Conservation (phyloP, 2,329 filamentous ascomycete species). For the Talaromyces marneffei region DNA sequence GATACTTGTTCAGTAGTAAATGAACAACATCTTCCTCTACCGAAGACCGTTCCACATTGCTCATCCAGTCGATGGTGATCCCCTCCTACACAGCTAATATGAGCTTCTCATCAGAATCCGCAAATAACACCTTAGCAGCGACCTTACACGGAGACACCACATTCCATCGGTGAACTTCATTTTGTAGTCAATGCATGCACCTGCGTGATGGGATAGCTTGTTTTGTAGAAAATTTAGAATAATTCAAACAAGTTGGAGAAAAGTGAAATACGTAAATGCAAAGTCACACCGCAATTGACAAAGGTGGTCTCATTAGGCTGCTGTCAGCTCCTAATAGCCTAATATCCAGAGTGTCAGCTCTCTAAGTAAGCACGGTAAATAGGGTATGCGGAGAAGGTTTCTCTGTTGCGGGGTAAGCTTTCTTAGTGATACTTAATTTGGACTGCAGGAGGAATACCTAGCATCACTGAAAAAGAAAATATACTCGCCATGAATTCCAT, state of each 20-base stretch:
- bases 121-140: background rate
- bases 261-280: background rate
- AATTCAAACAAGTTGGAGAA: background rate
- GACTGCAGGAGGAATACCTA: background rate
- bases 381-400: background rate
- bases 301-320: background rate
- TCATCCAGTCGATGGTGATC: conserved; percentile 38
- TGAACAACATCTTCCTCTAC: conserved; percentile 29
- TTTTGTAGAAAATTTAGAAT: background rate
- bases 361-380: background rate
- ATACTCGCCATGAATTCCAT: background rate
- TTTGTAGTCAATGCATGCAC: conserved; percentile 13
- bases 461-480: background rate
- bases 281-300: background rate
- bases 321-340: background rate
- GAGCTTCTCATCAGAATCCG: background rate
- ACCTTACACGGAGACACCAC: conserved; percentile 31
- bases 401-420: background rate
- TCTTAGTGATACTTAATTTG: background rate
- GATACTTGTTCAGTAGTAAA: conserved; percentile 34
- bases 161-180: conserved; percentile 42
- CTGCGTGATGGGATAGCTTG: background rate
- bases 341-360: background rate
- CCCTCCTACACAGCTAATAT: conserved; percentile 26
- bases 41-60: conserved; percentile 33